These are phyloP conservation scores for Aspergillus pseudoterreus DNA, from an alignment of 2,329 filamentous ascomycete genomes.

Conservation along the genomic window DNA sequence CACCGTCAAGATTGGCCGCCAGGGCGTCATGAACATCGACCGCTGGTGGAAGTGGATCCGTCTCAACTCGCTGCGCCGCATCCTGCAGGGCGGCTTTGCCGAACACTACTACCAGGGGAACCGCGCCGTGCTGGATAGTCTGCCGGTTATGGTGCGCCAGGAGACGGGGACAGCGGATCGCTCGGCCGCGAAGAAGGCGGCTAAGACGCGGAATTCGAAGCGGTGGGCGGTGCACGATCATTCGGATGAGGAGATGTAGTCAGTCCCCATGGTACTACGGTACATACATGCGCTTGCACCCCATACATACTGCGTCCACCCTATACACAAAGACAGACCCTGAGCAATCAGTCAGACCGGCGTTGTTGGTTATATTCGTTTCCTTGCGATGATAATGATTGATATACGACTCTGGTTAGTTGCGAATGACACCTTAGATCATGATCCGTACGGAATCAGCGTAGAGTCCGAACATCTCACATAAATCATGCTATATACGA, in stretches of 20 bases:
- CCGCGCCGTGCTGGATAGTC: constrained; percentile 56
- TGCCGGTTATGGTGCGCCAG: constrained; percentile 47
- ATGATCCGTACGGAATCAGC: too few relatives aligned
- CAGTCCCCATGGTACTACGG: background rate
- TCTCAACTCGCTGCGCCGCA: constrained; percentile 57
- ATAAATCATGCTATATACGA: too few relatives aligned
- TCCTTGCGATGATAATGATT: too few relatives aligned
- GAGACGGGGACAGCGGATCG: constrained; percentile 21
- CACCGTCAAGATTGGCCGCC: constrained; percentile 55
- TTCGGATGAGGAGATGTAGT: constrained; percentile 24
- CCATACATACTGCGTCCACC: too few relatives aligned
- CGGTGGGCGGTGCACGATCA: constrained; percentile 26
- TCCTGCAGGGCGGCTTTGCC: constrained; percentile 60
- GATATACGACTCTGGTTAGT: too few relatives aligned
- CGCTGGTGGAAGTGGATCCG: constrained; percentile 71
- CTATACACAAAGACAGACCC: background rate
- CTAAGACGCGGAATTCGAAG: constrained; percentile 24
- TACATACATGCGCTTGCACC: too few relatives aligned
- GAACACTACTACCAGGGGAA: constrained; percentile 61
- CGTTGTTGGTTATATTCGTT: too few relatives aligned
- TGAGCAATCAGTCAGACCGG: background rate
- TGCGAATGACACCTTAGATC: too few relatives aligned
- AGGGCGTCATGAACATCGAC: constrained; percentile 62
- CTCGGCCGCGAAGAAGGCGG: constrained; percentile 22
- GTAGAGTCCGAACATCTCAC: too few relatives aligned